Evolutionary conservation across 208 protist species (phyloP), one percentile per base, ranked within the genome.

Genomic region (Blastocrithidia nonstop): DNA sequence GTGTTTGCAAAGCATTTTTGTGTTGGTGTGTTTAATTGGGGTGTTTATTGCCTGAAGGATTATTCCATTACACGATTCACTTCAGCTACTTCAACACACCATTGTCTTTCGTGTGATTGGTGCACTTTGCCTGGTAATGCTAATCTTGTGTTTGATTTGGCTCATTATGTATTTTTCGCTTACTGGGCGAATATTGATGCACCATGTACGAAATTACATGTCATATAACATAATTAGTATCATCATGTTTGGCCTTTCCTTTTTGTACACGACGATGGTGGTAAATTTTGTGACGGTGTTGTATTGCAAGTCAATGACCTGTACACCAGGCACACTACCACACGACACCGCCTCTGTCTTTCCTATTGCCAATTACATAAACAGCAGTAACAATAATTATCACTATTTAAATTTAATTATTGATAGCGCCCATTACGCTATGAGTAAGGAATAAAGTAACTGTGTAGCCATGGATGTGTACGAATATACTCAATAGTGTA

Each of bases 211-310:
- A 15, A 32, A 48, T 4, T 45, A 39, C n/a, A 15, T 55, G 15
- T 25, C 50, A 5, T 26, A 21, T 8, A 17, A 59, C 6, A 33
- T 71, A 8, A 39, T 82, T 4, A 48, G 33, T 7, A 44, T 75
- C 6, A 11, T 74, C 11, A 33, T 84, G 32, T 60, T 71, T 38
- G 20, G 29, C 24, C 53, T 58, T 25, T 71, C 57, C 20, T 23
- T 76, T 16, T 50, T 82, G 23, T 88, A 84, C 65, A 80, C 52
- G 45, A 67, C 49, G 40, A 61, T 76, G 38, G 46, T 79, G 26
- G 69, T 65, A 1, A 70, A 73, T 42, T 59, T 81, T 16, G 66
- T 82, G 8, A 70, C 48, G 1, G 53, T 88, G 15, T 8, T 82
- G 24, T 63, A 68, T 54, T 88, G 79, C 53, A 25, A 38, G n/a